Evolutionary conservation across 768 basidiomycete genomes (phyloP).

Genomic region (Xerocomus potaroensis): DNA sequence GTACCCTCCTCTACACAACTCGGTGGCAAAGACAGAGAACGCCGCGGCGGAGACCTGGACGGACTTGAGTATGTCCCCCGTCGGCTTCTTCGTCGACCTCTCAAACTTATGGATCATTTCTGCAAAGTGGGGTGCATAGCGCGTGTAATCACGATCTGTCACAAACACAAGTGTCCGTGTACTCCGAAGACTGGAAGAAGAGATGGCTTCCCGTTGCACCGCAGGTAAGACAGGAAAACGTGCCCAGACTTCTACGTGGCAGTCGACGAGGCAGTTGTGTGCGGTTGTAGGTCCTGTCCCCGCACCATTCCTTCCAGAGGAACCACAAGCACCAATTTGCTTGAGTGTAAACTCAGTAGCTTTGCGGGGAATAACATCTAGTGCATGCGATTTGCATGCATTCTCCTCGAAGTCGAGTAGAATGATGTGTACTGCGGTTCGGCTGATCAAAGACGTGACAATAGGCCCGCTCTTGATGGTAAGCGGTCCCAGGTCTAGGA

Average conservation of each 20-base stretch:
- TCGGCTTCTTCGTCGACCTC: slow-evolving; percentile 48
- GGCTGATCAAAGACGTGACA: slow-evolving; percentile 45
- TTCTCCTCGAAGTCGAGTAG: slow-evolving; percentile 32
- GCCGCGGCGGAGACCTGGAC: slow-evolving; percentile 33
- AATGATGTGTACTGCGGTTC: slow-evolving; percentile 42
- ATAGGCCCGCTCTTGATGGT: slow-evolving; percentile 17
- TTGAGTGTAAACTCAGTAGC: slow-evolving; percentile 56
- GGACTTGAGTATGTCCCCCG: slow-evolving; percentile 38
- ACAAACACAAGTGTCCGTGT: slow-evolving; percentile 41
- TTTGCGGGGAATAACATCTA: slow-evolving; percentile 50
- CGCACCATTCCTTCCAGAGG: too few species aligned
- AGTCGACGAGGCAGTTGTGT: slow-evolving; percentile 52
- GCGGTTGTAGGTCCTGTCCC: slow-evolving; percentile 15
- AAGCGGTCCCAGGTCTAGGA: slow-evolving; percentile 29
- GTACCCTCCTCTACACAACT: slow-evolving; percentile 2
- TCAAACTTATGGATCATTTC: slow-evolving; percentile 47
- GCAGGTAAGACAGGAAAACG: slow-evolving; percentile 56
- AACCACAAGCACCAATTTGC: slow-evolving; percentile 32
- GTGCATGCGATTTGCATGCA: slow-evolving; percentile 38
- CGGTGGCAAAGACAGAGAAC: slow-evolving; percentile 25
- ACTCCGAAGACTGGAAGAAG: slow-evolving; percentile 26
- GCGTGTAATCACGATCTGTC: slow-evolving; percentile 33
- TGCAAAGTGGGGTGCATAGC: slow-evolving; percentile 40
- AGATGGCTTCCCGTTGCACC: slow-evolving; percentile 41
- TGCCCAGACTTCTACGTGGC: slow-evolving; percentile 54